Evolutionary conservation across 495 filamentous ascomycete genomes (phyloP).

Genomic region (Lasiosphaeriaceae sp.): DNA sequence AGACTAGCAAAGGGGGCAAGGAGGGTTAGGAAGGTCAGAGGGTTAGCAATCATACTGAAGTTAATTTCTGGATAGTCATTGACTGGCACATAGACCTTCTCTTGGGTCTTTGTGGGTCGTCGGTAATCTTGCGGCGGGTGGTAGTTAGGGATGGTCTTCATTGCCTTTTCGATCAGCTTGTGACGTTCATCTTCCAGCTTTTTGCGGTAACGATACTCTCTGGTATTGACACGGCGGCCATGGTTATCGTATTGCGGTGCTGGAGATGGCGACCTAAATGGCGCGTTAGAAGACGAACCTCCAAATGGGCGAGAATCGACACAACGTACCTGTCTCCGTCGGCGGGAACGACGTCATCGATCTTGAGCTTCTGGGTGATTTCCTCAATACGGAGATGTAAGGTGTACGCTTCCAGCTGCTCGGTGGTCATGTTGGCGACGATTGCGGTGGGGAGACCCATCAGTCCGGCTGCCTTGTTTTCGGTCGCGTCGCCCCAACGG

Average conservation of each 20-base stretch:
- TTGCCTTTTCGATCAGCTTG: constrained; percentile 95
- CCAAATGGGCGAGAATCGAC: not conserved
- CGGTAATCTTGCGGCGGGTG: constrained; percentile 96
- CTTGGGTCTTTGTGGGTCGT: constrained; percentile 97
- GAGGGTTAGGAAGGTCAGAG: constrained; percentile 73
- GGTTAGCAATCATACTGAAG: constrained; percentile 99
- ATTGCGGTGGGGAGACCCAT: constrained; percentile 98
- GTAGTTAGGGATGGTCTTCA: constrained; percentile 98
- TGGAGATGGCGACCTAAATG: constrained; percentile 81
- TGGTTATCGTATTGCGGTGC: constrained; percentile 98
- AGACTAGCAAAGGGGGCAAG: constrained; percentile 36
- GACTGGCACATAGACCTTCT: constrained; percentile 99
- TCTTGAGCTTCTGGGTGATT: constrained; percentile 97
- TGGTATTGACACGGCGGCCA: constrained; percentile 95
- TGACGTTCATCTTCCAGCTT: constrained; percentile 96
- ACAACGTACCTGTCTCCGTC: constrained; percentile 82
- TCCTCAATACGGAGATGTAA: constrained; percentile 95
- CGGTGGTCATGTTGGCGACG: constrained; percentile 92
- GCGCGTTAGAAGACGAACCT: constrained; percentile 4
- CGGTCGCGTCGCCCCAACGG: constrained; percentile 91
- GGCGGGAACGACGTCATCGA: constrained; percentile 94
- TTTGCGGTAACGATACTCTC: constrained; percentile 96
- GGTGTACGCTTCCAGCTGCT: constrained; percentile 95
- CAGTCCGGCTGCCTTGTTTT: constrained; percentile 96
- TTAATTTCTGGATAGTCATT: constrained; percentile 99